phyloP scores from a whole-genome alignment of 164 flowering plant species.

The Nymphaea thermarum region DNA sequence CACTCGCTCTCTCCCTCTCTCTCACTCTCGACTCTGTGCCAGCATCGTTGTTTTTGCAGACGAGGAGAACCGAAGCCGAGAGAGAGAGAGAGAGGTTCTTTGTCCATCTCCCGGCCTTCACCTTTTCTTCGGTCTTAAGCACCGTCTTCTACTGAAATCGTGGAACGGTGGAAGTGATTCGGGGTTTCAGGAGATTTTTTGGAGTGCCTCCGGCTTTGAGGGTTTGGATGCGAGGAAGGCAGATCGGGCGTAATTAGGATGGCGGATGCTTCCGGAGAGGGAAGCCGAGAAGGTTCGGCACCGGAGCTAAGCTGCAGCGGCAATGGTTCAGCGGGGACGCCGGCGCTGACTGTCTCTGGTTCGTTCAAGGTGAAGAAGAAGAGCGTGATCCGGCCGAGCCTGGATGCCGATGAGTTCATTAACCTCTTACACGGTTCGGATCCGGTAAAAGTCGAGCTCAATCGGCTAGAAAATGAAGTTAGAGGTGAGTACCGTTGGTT shows the following conservation, averaged over 20 bases:
- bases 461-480: slow-evolving; percentile 83
- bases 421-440: slow-evolving; percentile 81
- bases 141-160: too few species aligned
- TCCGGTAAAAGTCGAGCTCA: slow-evolving; percentile 91
- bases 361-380: slow-evolving; percentile 39
- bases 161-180: too few species aligned
- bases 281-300: neutral
- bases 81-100: too few species aligned
- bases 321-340: neutral
- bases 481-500: slow-evolving; percentile 34
- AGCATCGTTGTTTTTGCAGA: too few species aligned
- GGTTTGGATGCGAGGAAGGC: too few species aligned
- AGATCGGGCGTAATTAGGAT: neutral
- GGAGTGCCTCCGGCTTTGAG: too few species aligned
- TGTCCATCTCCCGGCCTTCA: too few species aligned
- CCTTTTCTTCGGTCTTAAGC: too few species aligned
- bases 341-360: slow-evolving; percentile 25
- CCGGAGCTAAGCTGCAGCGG: slow-evolving; percentile 4
- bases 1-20: too few species aligned
- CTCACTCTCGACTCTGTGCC: too few species aligned
- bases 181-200: too few species aligned
- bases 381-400: slow-evolving; percentile 39
- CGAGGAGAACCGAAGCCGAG: too few species aligned
- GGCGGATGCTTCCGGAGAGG: slow-evolving; percentile 11
- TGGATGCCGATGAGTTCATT: slow-evolving; percentile 78